Evolutionary conservation across 805 yeast species (phyloP), one percentile per base, ranked within the genome.

Genomic region (Naumovozyma castellii): DNA sequence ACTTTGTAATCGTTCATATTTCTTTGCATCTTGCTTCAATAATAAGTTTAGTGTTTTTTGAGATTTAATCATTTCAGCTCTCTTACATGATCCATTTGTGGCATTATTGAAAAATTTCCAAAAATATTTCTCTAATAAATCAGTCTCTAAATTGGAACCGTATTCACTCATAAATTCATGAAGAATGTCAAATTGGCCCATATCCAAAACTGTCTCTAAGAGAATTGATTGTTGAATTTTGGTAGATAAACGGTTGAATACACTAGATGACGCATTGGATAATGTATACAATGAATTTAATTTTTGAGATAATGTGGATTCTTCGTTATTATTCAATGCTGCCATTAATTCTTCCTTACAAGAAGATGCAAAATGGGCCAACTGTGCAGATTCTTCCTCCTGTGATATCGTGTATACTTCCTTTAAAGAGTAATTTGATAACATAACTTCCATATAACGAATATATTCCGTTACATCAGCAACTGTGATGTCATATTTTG

Each of bases 51-150:
- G 43, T 0, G 58, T 50, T 37, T 48, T 53, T 17, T 50, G 44
- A 0, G 72, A 72, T 30, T 63, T 63, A 22, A 50, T 53, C 54
- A 71, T 57, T 16, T 64, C 65, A 4, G 71, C 71, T 39, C 68
- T 53, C 3, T 58, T 47, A 19, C 53, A 51, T 18, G 61, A 55
- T 4, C 73, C 70, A 46, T 64, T 69, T 1, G 72, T 50, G 0
- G 75, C 72, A 27, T 50, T 51, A 36, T 69, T 69, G 46, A 63
- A 69, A 39, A 65, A 66, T 27, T 58, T 56, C 66, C 73, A 65
- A 40, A 69, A 69, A 44, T 58, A 54, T 29, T 56, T 54, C 13
- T 54, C 47, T 5, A 64, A 40, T 1, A 39, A 15, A 2, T 34
- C 36, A 10, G 39, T 42, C 15, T 52, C 4, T 12, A 31, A 15